Evolutionary conservation across 1,284 basidiomycete species (phyloP), one percentile per base, ranked within the genome.

Genomic region (Apiotrichum porosum): DNA sequence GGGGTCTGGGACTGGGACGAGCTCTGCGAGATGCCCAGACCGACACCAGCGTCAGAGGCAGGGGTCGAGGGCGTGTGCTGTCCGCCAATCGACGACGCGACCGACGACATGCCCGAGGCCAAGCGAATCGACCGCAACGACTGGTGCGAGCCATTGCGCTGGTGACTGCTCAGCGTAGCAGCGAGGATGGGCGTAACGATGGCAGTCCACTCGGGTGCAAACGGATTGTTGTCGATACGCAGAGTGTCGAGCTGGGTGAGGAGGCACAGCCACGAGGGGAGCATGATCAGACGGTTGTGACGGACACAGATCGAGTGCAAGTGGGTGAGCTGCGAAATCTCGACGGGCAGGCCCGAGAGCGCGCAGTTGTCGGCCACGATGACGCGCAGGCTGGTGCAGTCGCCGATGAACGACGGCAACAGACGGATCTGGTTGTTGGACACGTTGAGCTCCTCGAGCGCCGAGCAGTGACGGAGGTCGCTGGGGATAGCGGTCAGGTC

Each of bases 191-290:
- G 90, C 49, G 86, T 85, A 22, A 95, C 83, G 46, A 98, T 78
- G 26, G 85, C 83, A 63, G 83, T 82, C 91, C 93, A 97, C 3
- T 90, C 86, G 4, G 86, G 85, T 55, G 88, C 84, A 73, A 97
- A 95, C 9, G 89, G 86, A 69, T 98, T 98, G 26, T 85, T 87
- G 60, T 97, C 94, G 24, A 98, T 81, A 55, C 86, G 84, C 3
- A 98, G 78, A 5, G 84, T 85, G 69, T 94, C 88, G 40, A 98
- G 79, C 33, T 81, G 81, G 17, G 82, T 79, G 26, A 98, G 78
- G 28, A 87, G 80, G 68, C 88, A 89, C 36, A 98, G 78, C 94
- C 95, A 98, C 53, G 86, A 83, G 4, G 94, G 94, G 24, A 98
- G 78, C n/a, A 84, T 81, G 58, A 88, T 80, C 63, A 98, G 78